Evolutionary conservation across 768 basidiomycete genomes (phyloP).

Genomic region (Mycena alexandri): DNA sequence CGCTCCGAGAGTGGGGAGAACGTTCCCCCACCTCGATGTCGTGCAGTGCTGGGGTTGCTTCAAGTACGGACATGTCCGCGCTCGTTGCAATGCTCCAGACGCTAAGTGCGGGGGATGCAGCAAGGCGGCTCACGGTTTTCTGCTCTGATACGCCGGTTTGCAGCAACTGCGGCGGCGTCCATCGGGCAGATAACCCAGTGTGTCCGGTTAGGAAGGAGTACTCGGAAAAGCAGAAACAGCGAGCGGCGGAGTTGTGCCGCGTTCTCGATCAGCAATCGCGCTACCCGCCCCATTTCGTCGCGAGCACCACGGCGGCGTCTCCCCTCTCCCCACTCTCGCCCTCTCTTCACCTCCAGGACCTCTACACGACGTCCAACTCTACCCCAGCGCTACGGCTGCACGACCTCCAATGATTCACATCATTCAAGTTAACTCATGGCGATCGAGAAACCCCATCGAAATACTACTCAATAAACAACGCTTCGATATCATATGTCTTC

Average conservation of each 20-base stretch:
- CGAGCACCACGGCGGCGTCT: too few species aligned
- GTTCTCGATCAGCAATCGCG: neutral
- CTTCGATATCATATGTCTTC: slow-evolving; percentile 7
- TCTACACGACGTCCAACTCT: too few species aligned
- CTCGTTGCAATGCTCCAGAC: neutral
- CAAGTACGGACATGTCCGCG: slow-evolving; percentile 4
- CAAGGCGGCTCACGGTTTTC: neutral
- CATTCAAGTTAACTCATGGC: too few species aligned
- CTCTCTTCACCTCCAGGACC: neutral
- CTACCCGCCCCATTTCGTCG: too few species aligned
- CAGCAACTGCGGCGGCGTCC: slow-evolving; percentile 4
- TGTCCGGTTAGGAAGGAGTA: neutral
- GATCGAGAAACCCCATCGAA: slow-evolving; percentile 8
- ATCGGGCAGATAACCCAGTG: neutral
- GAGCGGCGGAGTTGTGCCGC: neutral
- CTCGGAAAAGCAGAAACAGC: neutral
- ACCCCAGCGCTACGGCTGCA: slow-evolving; percentile 13
- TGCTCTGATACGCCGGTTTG: slow-evolving; percentile 5
- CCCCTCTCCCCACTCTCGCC: slow-evolving; percentile 11
- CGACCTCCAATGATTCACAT: too few species aligned
- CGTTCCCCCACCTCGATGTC: too few species aligned
- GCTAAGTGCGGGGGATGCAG: neutral
- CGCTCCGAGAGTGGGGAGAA: too few species aligned
- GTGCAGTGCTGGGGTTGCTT: slow-evolving; percentile 13
- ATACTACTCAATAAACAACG: neutral